phyloP scores from a whole-genome alignment of 345 rosid species.

The Eucalyptus viminalis region DNA sequence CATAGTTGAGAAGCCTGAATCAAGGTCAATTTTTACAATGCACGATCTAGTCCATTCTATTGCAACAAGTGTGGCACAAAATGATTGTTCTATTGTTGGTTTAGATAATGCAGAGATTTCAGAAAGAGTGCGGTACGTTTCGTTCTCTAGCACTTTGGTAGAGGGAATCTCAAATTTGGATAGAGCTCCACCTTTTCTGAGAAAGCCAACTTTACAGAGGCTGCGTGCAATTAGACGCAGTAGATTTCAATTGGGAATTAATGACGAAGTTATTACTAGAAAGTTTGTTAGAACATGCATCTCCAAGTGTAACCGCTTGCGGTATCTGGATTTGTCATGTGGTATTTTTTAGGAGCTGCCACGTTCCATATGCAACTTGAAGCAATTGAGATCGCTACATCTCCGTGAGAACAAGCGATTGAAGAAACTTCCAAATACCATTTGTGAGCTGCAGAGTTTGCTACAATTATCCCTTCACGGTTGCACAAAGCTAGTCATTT shows the following conservation, averaged over 20 bases:
- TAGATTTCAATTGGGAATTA: fast-evolving
- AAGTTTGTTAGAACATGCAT: neutral
- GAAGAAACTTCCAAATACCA: neutral
- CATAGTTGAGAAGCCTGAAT: neutral
- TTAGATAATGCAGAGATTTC: neutral
- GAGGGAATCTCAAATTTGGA: neutral
- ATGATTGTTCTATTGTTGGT: neutral
- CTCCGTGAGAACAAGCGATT: neutral
- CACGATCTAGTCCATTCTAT: fast-evolving
- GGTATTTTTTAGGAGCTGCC: neutral
- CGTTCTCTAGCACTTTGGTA: neutral
- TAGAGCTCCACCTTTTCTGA: fast-evolving
- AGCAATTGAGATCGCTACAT: fast-evolving
- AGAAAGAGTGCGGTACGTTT: fast-evolving
- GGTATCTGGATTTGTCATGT: neutral
- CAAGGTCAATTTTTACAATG: neutral
- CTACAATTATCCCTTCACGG: neutral
- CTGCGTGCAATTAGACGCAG: fast-evolving
- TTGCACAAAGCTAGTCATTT: neutral
- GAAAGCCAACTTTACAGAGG: neutral
- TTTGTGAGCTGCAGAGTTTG: neutral
- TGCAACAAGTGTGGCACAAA: neutral
- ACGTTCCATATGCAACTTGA: neutral
- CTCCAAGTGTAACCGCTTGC: fast-evolving
- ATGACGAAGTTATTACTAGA: fast-evolving